These are phyloP conservation scores for Coemansia pectinata DNA, from an alignment of 192 early-diverging fungal species.

Conservation along the genomic window DNA sequence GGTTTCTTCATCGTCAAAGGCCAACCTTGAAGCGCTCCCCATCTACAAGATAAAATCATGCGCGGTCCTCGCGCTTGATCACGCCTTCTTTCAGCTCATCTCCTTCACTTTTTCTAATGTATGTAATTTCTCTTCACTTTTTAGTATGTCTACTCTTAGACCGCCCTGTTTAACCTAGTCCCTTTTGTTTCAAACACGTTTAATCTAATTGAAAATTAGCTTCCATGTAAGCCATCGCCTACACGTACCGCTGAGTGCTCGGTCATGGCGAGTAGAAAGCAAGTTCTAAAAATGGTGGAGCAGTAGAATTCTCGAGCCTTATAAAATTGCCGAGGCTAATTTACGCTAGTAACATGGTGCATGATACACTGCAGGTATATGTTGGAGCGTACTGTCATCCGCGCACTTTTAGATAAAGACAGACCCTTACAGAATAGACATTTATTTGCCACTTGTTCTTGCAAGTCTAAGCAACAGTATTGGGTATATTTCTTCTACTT, in stretches of 20 bases:
- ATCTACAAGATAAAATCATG: background rate
- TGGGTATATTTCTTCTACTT: background rate
- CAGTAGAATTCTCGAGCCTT: background rate
- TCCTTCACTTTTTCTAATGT: background rate
- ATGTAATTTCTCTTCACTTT: background rate
- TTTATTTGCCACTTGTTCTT: background rate
- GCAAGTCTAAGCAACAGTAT: background rate
- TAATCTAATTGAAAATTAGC: background rate
- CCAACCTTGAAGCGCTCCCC: background rate
- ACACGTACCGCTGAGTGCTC: background rate
- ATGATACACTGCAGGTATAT: background rate
- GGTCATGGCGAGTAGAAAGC: background rate
- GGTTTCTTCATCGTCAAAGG: conserved; percentile 35
- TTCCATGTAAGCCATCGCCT: background rate
- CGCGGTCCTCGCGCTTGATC: background rate
- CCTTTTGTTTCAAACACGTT: conserved; percentile 11
- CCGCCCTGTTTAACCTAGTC: background rate
- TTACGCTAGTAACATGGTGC: conserved; percentile 1
- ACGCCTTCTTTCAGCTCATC: background rate
- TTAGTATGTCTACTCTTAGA: background rate
- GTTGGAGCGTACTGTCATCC: background rate
- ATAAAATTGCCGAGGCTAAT: conserved; percentile 12
- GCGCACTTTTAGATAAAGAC: background rate
- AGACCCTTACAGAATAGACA: background rate
- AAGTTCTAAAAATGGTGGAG: background rate